Percentiles rank a stretch among this genome's conserved stretches.
These are phyloP conservation scores for Cyphellophora attinorum DNA, from an alignment of 2,329 filamentous ascomycete genomes.

Conservation along the genomic window DNA sequence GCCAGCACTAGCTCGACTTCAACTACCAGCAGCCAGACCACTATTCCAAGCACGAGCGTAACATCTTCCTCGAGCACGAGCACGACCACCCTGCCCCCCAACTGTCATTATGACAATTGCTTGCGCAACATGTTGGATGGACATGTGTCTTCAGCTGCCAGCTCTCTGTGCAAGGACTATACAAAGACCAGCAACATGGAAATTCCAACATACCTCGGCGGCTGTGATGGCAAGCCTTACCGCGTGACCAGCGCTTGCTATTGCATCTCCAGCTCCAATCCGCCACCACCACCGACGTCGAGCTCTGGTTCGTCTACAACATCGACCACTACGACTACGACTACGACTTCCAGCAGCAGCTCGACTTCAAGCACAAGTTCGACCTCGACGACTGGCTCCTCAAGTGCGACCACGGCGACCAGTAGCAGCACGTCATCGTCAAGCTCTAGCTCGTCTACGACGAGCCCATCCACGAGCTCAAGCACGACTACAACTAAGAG, in stretches of 20 bases:
- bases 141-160: slow-evolving; percentile 7
- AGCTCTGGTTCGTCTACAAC: neutral
- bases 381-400: no score
- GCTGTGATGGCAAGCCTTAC: slow-evolving; percentile 7
- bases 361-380: slow-evolving; percentile 1
- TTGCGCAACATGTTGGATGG: slow-evolving; percentile 13
- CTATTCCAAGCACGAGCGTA: slow-evolving; percentile 5
- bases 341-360: neutral
- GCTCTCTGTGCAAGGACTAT: slow-evolving; percentile 8
- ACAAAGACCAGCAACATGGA: slow-evolving; percentile 10
- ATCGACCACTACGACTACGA: neutral
- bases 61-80: slow-evolving; percentile 6
- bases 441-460: neutral
- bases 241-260: slow-evolving; percentile 14
- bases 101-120: slow-evolving; percentile 14
- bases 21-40: neutral
- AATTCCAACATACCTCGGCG: slow-evolving; percentile 24
- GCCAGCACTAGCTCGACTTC: neutral
- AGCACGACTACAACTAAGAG: neutral
- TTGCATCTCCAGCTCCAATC: slow-evolving; percentile 4
- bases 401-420: neutral
- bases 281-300: neutral
- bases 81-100: slow-evolving; percentile 3
- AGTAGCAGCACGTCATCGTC: no score
- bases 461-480: neutral